These are phyloP conservation scores for Diospyros lotus DNA, from an alignment of 148 eudicot species.

Conservation along the genomic window DNA sequence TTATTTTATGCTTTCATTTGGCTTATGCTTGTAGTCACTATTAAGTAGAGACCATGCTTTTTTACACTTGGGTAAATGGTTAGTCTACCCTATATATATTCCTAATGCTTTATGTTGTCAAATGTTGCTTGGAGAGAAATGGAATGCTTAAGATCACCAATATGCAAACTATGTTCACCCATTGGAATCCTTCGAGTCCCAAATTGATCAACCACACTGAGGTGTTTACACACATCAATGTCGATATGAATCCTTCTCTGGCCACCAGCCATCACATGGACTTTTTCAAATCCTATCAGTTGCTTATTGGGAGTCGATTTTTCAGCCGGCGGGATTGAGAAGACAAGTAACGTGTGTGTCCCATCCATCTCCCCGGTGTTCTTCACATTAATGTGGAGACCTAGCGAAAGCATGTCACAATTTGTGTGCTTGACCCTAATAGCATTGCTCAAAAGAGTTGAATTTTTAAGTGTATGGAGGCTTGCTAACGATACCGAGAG, in stretches of 20 bases:
- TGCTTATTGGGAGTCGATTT: conserved; percentile 33
- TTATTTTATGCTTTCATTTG: neutral
- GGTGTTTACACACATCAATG: conserved; percentile 51
- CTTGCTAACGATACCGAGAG: conserved; percentile 29
- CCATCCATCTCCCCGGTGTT: conserved; percentile 64
- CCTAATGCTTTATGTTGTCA: conserved; percentile 20
- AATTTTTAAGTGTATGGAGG: conserved; percentile 23
- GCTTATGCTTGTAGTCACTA: neutral
- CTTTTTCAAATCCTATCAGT: conserved; percentile 58
- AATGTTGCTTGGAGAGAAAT: conserved; percentile 29
- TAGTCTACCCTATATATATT: neutral
- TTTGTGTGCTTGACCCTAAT: conserved; percentile 49
- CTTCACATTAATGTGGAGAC: conserved; percentile 46
- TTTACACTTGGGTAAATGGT: conserved; percentile 5
- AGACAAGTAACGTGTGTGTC: conserved; percentile 62
- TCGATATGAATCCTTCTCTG: conserved; percentile 35
- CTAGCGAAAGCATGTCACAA: conserved; percentile 40
- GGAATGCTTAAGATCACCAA: conserved; percentile 64
- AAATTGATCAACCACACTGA: conserved; percentile 51
- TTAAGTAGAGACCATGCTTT: neutral
- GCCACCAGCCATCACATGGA: conserved; percentile 54
- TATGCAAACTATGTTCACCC: conserved; percentile 64
- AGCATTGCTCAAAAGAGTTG: conserved; percentile 30
- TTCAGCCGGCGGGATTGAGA: conserved; percentile 40
- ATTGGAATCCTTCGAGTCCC: conserved; percentile 67